Evolutionary conservation across 371 early-diverging fungal species (phyloP), one percentile per base, ranked within the genome.

Genomic region (Capillidium rhysosporum): DNA sequence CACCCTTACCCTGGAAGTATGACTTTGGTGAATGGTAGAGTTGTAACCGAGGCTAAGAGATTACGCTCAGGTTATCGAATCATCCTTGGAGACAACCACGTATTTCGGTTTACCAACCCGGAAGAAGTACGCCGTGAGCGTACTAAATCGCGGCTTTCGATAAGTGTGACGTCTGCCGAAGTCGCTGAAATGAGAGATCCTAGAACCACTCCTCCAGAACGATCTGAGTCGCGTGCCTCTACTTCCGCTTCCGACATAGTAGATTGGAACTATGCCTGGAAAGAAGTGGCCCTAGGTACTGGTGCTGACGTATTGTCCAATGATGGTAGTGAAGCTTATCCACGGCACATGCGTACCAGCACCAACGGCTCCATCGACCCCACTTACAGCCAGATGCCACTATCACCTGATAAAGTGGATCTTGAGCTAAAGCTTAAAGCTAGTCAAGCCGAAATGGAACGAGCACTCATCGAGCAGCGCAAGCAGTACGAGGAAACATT

Each of bases 71-170:
- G 89, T 0, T 83, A 72, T 60, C 80, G 89, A 40, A 69, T 92
- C 31, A 83, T 84, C 52, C 71, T 92, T 16, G 89, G 89, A 10
- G 76, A 77, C 23, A 70, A 77, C 47, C 87, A 83, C 59, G 76
- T 86, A 1, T 92, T 89, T 54, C 69, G 89, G 1, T 87, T 89
- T 59, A 85, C 81, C 52, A 75, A 92, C 59, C 92, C 92, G 1
- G 83, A 77, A 55, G 86, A 89, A 62, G 86, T 77, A 2, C 75
- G 85, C 12, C 69, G 72, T 23, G 87, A 86, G 53, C 67, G 82
- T 8, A 76, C 72, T 46, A 26, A 46, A 40, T 46, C 60, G 31
- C 38, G 56, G 16, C 23, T 46, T 16, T 46, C 52, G 8, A 20
- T 58, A 1, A 53, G 47, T 21, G 51, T 44, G 18, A 43, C 38